Base-by-base conservation (phyloP, 257 asterid species). In the Paulownia fortunei region DNA sequence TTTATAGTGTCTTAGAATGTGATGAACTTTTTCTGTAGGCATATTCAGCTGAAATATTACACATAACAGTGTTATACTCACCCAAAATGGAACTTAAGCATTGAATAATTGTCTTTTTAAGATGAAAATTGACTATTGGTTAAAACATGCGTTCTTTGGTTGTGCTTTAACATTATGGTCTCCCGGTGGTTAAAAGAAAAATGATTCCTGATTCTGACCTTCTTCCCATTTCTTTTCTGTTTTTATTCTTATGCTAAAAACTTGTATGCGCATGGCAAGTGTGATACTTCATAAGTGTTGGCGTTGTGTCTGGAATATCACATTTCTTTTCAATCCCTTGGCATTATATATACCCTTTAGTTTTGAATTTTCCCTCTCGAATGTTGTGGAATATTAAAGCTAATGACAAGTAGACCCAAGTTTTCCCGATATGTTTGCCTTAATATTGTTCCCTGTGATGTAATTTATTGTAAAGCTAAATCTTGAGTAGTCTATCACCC, bases 1-100 rank as follows among this genome's bases (percentile, higher is more conserved):
- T 42, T 39, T 30, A 16, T 46, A 18, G 26, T 62, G 27, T 36
- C 47, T 6, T 68, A 30, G 68, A 6, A 36, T 76, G 39, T 52
- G 52, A 23, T 66, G 72, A 21, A 23, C 72, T 62, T 74, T 74
- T 44, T 74, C 59, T 23, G 26, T 62, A 74, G 47, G 62, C 54
- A 30, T 63, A 46, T 21, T 12, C 13, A 51, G 67, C 26, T 21
- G 2, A 27, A 36, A 59, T 30, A 46, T 61, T 65, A 3, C 72
- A 26, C 8, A 8, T 67, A 23, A 26, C 27, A 9, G 37, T 74
- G 5, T 46, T 73, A 26, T 16, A 60, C 26, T 37, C 44, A 10
- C 27, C 46, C 2, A 26, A 24, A 36, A 11, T 16, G 39, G 30
- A 41, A 6, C 30, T n/a, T 16, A 6, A 12, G 12, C 37, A 39